Percentiles rank a stretch among this genome's conserved stretches.
Evolutionary conservation across 805 yeast genomes (phyloP).

Genomic region (Kodamaea neixiangensis): DNA sequence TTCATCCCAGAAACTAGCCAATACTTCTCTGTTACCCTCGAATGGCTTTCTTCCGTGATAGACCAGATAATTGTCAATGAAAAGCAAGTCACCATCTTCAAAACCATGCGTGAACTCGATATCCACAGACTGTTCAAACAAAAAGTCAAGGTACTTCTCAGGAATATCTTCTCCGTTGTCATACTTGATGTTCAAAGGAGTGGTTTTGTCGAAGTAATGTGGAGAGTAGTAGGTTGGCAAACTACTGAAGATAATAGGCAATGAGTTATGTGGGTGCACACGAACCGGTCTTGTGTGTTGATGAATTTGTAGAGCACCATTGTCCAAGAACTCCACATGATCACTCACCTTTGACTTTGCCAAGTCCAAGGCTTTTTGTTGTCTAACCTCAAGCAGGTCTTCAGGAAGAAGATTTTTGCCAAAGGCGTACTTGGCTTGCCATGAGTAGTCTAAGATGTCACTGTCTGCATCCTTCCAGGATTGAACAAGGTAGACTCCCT

Average conservation of each 20-base stretch:
- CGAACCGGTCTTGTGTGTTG: constrained; percentile 13
- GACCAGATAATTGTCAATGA: constrained; percentile 22
- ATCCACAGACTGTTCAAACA: constrained; percentile 20
- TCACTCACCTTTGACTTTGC: constrained; percentile 9
- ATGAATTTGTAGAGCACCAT: constrained; percentile 10
- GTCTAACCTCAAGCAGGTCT: constrained; percentile 8
- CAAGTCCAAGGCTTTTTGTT: constrained; percentile 9
- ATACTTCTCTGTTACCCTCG: constrained; percentile 19
- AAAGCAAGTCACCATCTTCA: constrained; percentile 21
- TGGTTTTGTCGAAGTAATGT: constrained; percentile 10
- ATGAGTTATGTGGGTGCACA: constrained; percentile 7
- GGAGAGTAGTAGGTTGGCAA: constrained; percentile 21
- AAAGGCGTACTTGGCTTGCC: constrained; percentile 12
- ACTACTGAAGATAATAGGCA: constrained; percentile 22
- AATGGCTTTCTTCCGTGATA: constrained; percentile 26
- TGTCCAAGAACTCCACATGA: constrained; percentile 11
- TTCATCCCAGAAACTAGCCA: constrained; percentile 25
- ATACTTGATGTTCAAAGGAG: constrained; percentile 14
- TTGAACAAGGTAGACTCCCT: constrained; percentile 14
- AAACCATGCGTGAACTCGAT: constrained; percentile 21
- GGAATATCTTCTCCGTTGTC: constrained; percentile 23
- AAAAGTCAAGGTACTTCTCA: constrained; percentile 19
- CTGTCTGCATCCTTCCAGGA: constrained; percentile 8
- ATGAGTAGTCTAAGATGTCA: constrained; percentile 8
- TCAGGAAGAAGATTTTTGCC: constrained; percentile 2